Evolutionary conservation across 352 stramenopile genomes (phyloP), one percentile per base, ranked within the genome.

Genomic region (Globisporangium nagaii): DNA sequence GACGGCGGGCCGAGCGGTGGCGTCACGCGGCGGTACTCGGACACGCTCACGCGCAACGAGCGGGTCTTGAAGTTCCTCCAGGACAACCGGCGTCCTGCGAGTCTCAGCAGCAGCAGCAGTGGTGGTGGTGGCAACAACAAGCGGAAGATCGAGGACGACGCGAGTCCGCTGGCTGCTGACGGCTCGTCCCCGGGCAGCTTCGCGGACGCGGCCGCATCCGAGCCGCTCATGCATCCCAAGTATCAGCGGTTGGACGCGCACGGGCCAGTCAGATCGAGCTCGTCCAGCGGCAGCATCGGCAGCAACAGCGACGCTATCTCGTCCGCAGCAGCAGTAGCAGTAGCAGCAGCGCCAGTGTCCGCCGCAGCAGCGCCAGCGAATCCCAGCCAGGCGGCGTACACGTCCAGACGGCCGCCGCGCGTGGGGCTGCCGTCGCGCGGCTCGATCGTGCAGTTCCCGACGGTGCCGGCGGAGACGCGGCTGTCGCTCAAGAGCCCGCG

Each of bases 401-500:
- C 40, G 1, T 19, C 51, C 4, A 19, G 39, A 8, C 27, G 51
- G 25, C 70, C 65, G 17, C 65, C 67, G 20, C 69, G 72, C 24
- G 63, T 77, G 15, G 71, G 75, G 41, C 63, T 80, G 7, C 68
- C 71, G 12, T 81, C 71, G 2, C 68, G 71, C 44, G 71, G 70
- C 8, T 77, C 62, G 12, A 66, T 73, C 27, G 63, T 64, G 41
- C 65, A 65, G 28, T 62, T 75, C 25, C 58, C 73, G n/a, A 35
- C 37, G 13, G 25, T 52, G 10, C 63, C 68, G 9, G 60, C 59
- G 2, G 71, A 86, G 42, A 78, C 74, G n/a, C 58, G 71, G 10
- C 51, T 89, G 46, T 69, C 79, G 27, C 62, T 88, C 37, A 88
- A 87, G 58, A 86, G 75, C 42, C 79, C 79, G 45, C 74, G 76